Evolutionary conservation across 2,329 filamentous ascomycete species (phyloP).

Genomic region (Boeremia exigua): DNA sequence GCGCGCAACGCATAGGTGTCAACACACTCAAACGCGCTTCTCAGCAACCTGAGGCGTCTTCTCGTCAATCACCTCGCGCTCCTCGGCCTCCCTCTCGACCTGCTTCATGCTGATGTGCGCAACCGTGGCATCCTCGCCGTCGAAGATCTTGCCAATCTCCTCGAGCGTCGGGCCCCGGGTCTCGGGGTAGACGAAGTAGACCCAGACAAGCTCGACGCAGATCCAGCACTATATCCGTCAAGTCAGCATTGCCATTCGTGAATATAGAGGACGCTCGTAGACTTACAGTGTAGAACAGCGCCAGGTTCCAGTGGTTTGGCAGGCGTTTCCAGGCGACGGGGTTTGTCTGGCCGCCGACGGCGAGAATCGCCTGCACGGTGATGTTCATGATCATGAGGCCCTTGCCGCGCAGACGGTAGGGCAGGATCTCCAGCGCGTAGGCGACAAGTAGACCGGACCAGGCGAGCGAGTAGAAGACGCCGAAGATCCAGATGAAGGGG

Average conservation of each 20-base stretch:
- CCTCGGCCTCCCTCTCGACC: conserved; percentile 28
- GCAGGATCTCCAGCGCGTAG: conserved; percentile 59
- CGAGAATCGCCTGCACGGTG: conserved; percentile 67
- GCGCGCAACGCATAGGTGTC: too few species aligned
- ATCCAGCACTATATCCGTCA: conserved; percentile 57
- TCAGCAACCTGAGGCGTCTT: conserved; percentile 21
- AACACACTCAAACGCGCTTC: not conserved
- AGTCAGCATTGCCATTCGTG: not conserved
- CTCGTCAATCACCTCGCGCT: conserved; percentile 23
- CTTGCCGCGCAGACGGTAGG: conserved; percentile 57
- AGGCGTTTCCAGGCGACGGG: conserved; percentile 67
- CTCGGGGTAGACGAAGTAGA: conserved; percentile 56
- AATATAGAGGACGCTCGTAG: not conserved
- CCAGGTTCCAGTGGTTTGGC: conserved; percentile 65
- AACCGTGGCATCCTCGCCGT: conserved; percentile 61
- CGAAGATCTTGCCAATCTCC: conserved; percentile 72
- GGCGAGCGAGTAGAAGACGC: conserved; percentile 61
- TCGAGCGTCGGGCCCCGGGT: conserved; percentile 74
- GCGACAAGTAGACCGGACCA: conserved; percentile 65
- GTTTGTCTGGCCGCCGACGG: conserved; percentile 67
- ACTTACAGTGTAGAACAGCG: conserved; percentile 65
- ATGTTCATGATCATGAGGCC: conserved; percentile 65
- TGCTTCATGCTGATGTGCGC: conserved; percentile 33
- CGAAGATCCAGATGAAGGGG: conserved; percentile 59
- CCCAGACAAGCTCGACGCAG: conserved; percentile 63